These are phyloP conservation scores for Pseudogymnoascus sp. DNA, from an alignment of 2,329 filamentous ascomycete species.

Conservation along the genomic window DNA sequence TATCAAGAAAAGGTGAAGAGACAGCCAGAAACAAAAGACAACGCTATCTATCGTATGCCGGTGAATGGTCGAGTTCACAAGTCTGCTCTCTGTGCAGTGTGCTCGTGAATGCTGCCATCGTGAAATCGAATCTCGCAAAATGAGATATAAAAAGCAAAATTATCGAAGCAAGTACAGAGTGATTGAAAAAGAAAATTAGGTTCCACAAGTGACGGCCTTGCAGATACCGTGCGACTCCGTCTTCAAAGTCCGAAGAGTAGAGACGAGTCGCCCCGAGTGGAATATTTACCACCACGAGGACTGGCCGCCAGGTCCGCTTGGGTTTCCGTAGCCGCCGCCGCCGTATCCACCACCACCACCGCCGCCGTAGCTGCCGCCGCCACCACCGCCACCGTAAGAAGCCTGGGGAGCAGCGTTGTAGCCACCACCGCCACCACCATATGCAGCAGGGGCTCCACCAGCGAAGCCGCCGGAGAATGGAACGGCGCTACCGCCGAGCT, in stretches of 20 bases:
- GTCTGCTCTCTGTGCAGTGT: slow-evolving; percentile 23
- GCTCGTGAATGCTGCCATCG: slow-evolving; percentile 24
- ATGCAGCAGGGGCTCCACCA: slow-evolving; percentile 23
- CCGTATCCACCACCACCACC: slow-evolving; percentile 31
- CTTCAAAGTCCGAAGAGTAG: slow-evolving; percentile 12
- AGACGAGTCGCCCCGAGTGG: slow-evolving; percentile 17
- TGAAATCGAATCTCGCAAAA: slow-evolving; percentile 27
- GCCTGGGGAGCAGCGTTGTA: slow-evolving; percentile 35
- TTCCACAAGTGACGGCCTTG: slow-evolving; percentile 8
- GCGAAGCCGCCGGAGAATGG: slow-evolving; percentile 34
- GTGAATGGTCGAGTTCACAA: slow-evolving; percentile 27
- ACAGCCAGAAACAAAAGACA: slow-evolving; percentile 30
- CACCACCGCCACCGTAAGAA: slow-evolving; percentile 36
- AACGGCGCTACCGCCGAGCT: slow-evolving; percentile 48
- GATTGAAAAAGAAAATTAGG: slow-evolving; percentile 3
- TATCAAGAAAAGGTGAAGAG: slow-evolving; percentile 25
- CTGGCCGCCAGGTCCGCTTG: slow-evolving; percentile 42
- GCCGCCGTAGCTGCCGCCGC: slow-evolving; percentile 33
- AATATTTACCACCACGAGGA: slow-evolving; percentile 49
- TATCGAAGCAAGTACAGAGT: slow-evolving; percentile 14
- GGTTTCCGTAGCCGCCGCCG: slow-evolving; percentile 47
- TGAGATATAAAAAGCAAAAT: slow-evolving; percentile 15
- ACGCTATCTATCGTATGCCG: slow-evolving; percentile 33
- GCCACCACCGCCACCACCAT: slow-evolving; percentile 40
- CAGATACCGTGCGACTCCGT: not conserved